These are phyloP conservation scores for Melampsora americana DNA, from an alignment of 1,284 basidiomycete genomes.

Conservation along the genomic window DNA sequence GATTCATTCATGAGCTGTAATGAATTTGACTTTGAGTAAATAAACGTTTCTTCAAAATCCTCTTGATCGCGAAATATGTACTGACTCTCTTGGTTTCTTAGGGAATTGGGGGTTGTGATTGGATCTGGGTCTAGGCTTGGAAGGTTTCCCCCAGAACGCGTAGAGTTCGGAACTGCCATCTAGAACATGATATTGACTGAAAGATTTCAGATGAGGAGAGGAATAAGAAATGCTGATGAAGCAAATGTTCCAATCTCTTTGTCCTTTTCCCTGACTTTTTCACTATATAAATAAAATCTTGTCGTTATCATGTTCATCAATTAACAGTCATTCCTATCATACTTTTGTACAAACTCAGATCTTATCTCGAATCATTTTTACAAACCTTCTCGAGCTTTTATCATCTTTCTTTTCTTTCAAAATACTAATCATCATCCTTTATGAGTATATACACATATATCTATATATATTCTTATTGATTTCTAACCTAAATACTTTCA, in stretches of 20 bases:
- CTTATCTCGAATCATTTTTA: not conserved
- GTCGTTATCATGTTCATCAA: not conserved
- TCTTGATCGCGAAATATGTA: not conserved
- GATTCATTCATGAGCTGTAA: constrained; percentile 4
- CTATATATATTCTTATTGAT: not conserved
- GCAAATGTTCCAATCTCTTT: not conserved
- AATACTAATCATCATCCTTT: not conserved
- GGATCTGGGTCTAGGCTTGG: not conserved
- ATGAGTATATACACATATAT: not conserved
- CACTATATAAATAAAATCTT: not conserved
- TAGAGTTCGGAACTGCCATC: not conserved
- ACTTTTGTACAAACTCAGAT: not conserved
- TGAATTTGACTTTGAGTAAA: constrained; percentile 4
- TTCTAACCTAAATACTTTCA: not conserved
- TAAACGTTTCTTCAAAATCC: not conserved
- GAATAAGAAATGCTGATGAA: not conserved
- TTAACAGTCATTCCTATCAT: not conserved
- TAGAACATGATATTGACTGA: not conserved
- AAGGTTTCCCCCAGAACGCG: not conserved
- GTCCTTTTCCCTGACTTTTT: not conserved
- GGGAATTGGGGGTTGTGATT: not conserved
- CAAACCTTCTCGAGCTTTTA: not conserved
- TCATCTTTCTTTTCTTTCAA: not conserved
- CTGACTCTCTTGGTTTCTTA: not conserved
- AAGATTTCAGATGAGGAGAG: not conserved